Percentiles rank a stretch among this genome's conserved stretches.
phyloP scores from a whole-genome alignment of 306 rosid genomes.

The Pyrus bretschneideri region DNA sequence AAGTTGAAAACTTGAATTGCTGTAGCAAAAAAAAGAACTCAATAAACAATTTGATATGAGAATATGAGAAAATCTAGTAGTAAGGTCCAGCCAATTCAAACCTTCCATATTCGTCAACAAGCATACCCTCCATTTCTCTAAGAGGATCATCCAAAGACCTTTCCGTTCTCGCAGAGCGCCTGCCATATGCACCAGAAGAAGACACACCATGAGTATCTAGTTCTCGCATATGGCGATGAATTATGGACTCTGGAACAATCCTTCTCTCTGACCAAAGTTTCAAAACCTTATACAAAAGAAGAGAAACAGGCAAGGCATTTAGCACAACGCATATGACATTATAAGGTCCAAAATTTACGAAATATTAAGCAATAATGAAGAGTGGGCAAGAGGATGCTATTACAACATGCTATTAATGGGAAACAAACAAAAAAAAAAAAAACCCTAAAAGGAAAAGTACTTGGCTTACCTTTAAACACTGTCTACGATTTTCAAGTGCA shows the following conservation, averaged over 20 bases:
- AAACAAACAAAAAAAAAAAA: not conserved
- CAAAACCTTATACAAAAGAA: constrained; percentile 54
- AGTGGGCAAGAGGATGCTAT: not conserved
- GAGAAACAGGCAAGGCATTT: constrained; percentile 9
- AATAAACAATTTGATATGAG: constrained; percentile 5
- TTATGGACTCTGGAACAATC: constrained; percentile 64
- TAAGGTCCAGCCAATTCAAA: constrained; percentile 33
- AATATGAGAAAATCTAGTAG: not conserved
- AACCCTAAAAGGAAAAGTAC: not conserved
- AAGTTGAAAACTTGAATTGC: constrained; percentile 91
- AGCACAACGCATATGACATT: not conserved
- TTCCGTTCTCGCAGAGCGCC: constrained; percentile 77
- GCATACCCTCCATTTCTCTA: constrained; percentile 99
- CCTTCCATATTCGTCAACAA: constrained; percentile 99
- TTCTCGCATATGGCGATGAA: constrained; percentile 82
- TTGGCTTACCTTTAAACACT: constrained; percentile 85
- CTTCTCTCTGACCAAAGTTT: constrained; percentile 81
- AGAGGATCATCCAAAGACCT: constrained; percentile 90
- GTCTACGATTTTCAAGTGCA: constrained; percentile 75
- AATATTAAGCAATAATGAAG: constrained; percentile 8
- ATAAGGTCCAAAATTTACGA: not conserved
- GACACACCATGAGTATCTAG: constrained; percentile 44
- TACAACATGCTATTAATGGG: not conserved
- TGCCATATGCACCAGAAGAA: constrained; percentile 49
- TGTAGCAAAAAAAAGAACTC: constrained; percentile 27